These are phyloP conservation scores for Trichophyton benhamiae DNA, from an alignment of 2,329 filamentous ascomycete species.

Conservation along the genomic window DNA sequence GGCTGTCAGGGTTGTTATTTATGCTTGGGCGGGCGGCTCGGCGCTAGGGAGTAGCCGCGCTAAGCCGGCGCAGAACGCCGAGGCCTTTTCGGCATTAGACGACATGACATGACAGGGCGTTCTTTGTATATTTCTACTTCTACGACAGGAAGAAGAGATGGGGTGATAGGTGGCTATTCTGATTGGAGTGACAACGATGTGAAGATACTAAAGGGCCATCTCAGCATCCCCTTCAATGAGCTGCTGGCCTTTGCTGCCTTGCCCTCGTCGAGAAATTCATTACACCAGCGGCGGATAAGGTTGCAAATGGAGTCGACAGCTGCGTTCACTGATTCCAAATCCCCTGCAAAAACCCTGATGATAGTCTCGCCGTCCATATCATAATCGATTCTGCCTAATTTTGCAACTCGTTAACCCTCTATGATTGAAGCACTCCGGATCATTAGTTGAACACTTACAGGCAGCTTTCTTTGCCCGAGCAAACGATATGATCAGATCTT, in stretches of 20 bases:
- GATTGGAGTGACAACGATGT: no score
- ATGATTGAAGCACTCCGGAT: not conserved
- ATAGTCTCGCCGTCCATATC: not conserved
- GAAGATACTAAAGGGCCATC: not conserved
- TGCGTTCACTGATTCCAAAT: not conserved
- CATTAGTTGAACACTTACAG: not conserved
- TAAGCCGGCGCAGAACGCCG: not conserved
- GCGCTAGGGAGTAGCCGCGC: not conserved
- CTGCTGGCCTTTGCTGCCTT: not conserved
- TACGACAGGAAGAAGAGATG: no score
- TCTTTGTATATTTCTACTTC: no score
- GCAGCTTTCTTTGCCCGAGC: slow-evolving; percentile 1
- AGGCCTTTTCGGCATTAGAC: not conserved
- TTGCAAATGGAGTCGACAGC: slow-evolving; percentile 1
- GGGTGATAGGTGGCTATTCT: no score
- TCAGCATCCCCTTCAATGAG: not conserved
- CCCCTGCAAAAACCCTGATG: slow-evolving; percentile 5
- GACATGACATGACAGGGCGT: no score
- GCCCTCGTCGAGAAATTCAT: not conserved
- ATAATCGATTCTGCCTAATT: slow-evolving; percentile 6
- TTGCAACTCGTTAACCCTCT: not conserved
- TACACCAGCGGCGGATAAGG: slow-evolving; percentile 4
- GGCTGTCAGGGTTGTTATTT: not conserved
- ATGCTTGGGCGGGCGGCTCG: not conserved
- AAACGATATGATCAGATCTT: slow-evolving; percentile 1